Conservation (phyloP, 2,329 filamentous ascomycete species). For the Ascochyta fabae region DNA sequence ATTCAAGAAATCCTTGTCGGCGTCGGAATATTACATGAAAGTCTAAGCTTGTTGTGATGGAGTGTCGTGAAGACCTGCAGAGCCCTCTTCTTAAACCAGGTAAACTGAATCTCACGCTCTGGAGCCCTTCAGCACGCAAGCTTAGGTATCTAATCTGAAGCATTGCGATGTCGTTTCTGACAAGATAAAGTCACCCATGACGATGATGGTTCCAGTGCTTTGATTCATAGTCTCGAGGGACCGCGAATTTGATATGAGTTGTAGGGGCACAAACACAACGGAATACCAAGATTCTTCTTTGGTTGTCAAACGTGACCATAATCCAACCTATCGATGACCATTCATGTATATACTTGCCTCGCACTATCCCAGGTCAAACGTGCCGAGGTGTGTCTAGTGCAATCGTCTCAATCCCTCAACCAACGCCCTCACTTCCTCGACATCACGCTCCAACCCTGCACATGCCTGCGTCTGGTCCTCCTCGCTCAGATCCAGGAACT, state of each 20-base stretch:
- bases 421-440: constrained; percentile 65
- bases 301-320: not conserved
- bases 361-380: not conserved
- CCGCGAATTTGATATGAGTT: too few relatives aligned
- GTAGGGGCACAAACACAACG: not conserved
- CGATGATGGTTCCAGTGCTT: too few relatives aligned
- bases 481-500: constrained; percentile 76
- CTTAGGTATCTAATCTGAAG: too few relatives aligned
- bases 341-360: not conserved
- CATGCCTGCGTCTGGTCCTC: constrained; percentile 62
- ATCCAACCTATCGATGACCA: not conserved
- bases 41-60: not conserved
- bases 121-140: too few relatives aligned
- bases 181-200: too few relatives aligned
- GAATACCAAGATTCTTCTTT: not conserved
- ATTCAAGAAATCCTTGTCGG: not conserved
- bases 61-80: too few relatives aligned
- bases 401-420: constrained; percentile 63
- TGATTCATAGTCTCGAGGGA: too few relatives aligned
- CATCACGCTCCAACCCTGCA: constrained; percentile 60
- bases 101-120: too few relatives aligned
- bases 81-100: too few relatives aligned
- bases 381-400: constrained; percentile 27
- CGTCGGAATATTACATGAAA: too few relatives aligned
- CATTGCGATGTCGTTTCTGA: too few relatives aligned